Conservation (phyloP, 768 basidiomycete genomes). For the Suillus subalutaceus region DNA sequence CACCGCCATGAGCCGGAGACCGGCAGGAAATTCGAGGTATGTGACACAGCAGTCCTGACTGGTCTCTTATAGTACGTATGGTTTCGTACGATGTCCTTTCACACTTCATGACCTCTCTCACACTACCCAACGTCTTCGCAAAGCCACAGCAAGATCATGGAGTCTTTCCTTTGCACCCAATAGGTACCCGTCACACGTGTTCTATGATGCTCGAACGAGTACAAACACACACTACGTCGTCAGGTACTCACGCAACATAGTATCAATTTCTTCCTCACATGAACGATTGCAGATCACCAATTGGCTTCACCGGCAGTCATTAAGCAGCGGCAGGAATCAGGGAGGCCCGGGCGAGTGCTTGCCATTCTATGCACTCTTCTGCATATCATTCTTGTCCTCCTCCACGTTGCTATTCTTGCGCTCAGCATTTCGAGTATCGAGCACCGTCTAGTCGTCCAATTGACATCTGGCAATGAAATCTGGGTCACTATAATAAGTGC, state of each 20-base stretch:
- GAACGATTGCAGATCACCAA: background rate
- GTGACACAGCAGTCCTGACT: background rate
- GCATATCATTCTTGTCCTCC: background rate
- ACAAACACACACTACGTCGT: background rate
- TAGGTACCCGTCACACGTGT: background rate
- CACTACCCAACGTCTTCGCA: background rate
- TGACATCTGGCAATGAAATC: background rate
- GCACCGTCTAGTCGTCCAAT: slow-evolving; percentile 9
- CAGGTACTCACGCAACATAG: background rate
- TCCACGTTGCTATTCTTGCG: slow-evolving; percentile 8
- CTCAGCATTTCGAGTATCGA: slow-evolving; percentile 2
- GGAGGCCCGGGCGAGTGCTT: background rate
- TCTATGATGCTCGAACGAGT: background rate
- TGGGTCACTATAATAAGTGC: slow-evolving; percentile 5
- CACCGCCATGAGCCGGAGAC: background rate
- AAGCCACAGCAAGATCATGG: background rate
- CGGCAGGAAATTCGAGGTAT: background rate
- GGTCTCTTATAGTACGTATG: background rate
- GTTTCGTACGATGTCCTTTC: background rate
- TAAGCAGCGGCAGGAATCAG: background rate
- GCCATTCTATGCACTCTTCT: background rate
- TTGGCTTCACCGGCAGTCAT: too few relatives aligned
- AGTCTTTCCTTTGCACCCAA: background rate
- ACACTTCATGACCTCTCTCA: background rate
- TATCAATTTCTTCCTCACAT: background rate